A percentile compares a stretch with the other conserved stretches of the same genome.
Conservation (phyloP, 2,329 filamentous ascomycete genomes). For the Phyllosticta citriasiana region DNA sequence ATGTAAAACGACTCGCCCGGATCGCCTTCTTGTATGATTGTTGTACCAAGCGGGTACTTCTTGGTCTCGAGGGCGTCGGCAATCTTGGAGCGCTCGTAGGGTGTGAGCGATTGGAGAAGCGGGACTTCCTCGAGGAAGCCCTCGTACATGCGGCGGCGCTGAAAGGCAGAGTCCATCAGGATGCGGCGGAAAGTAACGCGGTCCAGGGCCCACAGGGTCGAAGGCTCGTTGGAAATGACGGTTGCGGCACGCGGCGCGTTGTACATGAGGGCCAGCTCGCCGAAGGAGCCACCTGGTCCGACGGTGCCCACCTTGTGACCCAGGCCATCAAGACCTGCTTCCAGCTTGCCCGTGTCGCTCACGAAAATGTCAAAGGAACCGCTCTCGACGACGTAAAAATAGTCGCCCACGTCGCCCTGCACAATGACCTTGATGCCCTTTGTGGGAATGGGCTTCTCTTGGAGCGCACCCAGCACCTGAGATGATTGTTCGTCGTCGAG, state of each 20-base stretch:
- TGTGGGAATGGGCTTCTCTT: slow-evolving; percentile 90
- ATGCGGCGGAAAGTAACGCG: slow-evolving; percentile 95
- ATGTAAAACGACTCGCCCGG: slow-evolving; percentile 87
- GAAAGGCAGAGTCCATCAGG: slow-evolving; percentile 95
- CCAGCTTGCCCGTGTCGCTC: slow-evolving; percentile 64
- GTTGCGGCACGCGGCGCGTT: slow-evolving; percentile 94
- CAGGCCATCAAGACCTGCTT: slow-evolving; percentile 72
- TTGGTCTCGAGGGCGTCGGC: slow-evolving; percentile 89
- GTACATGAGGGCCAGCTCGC: slow-evolving; percentile 96
- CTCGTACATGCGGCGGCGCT: slow-evolving; percentile 93
- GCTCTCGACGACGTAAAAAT: slow-evolving; percentile 93
- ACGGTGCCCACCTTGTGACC: slow-evolving; percentile 74
- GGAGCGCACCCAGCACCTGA: slow-evolving; percentile 79
- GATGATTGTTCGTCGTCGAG: slow-evolving; percentile 85
- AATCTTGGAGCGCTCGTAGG: slow-evolving; percentile 94
- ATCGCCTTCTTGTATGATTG: slow-evolving; percentile 86
- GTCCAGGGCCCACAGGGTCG: slow-evolving; percentile 88
- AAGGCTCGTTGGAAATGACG: slow-evolving; percentile 72
- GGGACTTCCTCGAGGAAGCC: slow-evolving; percentile 92
- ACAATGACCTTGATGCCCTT: slow-evolving; percentile 86
- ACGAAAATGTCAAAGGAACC: slow-evolving; percentile 88
- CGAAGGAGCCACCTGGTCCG: slow-evolving; percentile 84
- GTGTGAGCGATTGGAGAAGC: slow-evolving; percentile 69
- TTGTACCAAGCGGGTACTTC: slow-evolving; percentile 69
- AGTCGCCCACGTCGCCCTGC: slow-evolving; percentile 92